Percentiles rank a stretch among this genome's conserved stretches.
These are phyloP conservation scores for Quercus glauca DNA, from an alignment of 306 rosid genomes.

Conservation along the genomic window DNA sequence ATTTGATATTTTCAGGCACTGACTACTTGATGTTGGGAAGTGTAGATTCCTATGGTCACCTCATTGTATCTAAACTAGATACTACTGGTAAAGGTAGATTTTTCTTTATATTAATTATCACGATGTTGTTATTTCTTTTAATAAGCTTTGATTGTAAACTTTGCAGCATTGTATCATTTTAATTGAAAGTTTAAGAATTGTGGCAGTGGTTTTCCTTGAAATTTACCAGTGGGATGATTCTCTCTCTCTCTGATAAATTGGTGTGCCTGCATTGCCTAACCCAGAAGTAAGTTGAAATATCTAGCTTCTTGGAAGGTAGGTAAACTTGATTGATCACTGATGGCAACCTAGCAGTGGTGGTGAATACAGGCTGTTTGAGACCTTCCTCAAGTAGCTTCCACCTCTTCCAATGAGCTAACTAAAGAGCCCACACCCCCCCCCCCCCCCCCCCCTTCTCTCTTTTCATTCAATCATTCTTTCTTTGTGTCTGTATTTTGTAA, in stretches of 20 bases:
- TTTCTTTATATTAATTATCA: slow-evolving; percentile 3
- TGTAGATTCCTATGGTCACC: slow-evolving; percentile 87
- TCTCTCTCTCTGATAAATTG: no score
- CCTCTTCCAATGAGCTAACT: not conserved
- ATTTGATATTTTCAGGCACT: slow-evolving; percentile 42
- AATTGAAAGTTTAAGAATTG: not conserved
- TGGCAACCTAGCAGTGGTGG: not conserved
- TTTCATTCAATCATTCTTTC: not conserved
- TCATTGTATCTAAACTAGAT: slow-evolving; percentile 80
- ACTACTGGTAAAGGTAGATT: slow-evolving; percentile 57
- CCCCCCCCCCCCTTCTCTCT: not conserved
- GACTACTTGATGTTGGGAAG: slow-evolving; percentile 71
- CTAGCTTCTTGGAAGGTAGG: not conserved
- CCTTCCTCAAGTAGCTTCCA: not conserved
- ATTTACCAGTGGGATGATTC: not conserved
- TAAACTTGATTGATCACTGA: not conserved
- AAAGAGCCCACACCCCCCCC: not conserved
- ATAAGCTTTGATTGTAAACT: not conserved
- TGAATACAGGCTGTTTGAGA: not conserved
- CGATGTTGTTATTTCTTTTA: slow-evolving; percentile 7
- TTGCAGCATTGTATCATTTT: not conserved
- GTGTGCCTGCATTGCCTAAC: not conserved
- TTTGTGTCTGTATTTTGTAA: not conserved
- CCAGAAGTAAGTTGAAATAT: not conserved
- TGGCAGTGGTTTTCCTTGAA: not conserved